Conservation (phyloP, 139 green algal genomes). For the Auxenochlorella protothecoides region DNA sequence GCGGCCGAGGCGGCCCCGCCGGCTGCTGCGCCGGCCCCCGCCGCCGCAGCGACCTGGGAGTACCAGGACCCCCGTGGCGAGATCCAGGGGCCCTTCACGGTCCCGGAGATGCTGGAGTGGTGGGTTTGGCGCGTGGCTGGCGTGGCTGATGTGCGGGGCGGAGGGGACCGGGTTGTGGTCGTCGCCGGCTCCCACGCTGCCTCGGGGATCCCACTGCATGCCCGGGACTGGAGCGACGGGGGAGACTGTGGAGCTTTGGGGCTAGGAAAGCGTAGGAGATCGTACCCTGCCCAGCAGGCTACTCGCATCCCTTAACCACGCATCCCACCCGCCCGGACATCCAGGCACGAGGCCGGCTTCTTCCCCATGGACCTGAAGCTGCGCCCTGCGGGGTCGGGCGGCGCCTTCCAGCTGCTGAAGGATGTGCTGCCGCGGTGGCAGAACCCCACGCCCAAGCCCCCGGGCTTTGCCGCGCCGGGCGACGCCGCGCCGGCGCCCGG, state of each 20-base stretch:
- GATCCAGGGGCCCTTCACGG: conserved; percentile 67
- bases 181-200: too few species aligned
- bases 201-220: too few species aligned
- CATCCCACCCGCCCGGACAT: too few species aligned
- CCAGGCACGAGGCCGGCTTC: conserved; percentile 46
- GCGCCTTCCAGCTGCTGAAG: conserved; percentile 35
- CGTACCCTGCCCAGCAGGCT: too few species aligned
- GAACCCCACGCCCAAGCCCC: conserved; percentile 10
- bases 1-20: neutral
- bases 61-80: conserved; percentile 64
- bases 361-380: conserved; percentile 67
- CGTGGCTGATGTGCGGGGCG: neutral
- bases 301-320: too few species aligned
- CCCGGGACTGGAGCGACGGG: too few species aligned
- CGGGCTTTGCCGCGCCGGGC: conserved; percentile 13
- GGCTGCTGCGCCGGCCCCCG: neutral
- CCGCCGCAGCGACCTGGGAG: conserved; percentile 32
- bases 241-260: too few species aligned
- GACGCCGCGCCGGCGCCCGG: too few species aligned
- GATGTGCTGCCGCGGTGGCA: conserved; percentile 43
- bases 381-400: conserved; percentile 11
- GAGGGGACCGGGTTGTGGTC: neutral
- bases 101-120: conserved; percentile 72
- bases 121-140: conserved; percentile 10
- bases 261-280: too few species aligned